These are phyloP conservation scores for Melampsora medusae DNA, from an alignment of 1,284 basidiomycete genomes.

Conservation along the genomic window DNA sequence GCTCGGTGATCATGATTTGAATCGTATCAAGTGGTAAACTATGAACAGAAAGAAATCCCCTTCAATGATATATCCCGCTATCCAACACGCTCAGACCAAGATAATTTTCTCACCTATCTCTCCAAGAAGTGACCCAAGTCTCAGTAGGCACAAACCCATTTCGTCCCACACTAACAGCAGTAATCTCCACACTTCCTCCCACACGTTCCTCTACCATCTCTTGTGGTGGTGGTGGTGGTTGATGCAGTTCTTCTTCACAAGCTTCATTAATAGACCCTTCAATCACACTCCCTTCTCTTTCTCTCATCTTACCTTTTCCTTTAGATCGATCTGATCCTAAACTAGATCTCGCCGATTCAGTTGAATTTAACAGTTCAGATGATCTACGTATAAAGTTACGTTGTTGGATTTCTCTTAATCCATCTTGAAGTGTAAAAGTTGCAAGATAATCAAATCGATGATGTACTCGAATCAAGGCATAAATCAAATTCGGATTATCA, in stretches of 20 bases:
- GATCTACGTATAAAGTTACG: too few relatives aligned
- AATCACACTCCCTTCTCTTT: too few relatives aligned
- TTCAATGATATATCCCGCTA: background rate
- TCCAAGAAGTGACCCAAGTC: conserved; percentile 43
- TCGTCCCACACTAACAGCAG: conserved; percentile 3
- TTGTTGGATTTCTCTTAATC: conserved; percentile 32
- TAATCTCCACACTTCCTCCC: background rate
- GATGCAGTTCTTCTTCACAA: too few relatives aligned
- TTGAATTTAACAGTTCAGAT: too few relatives aligned
- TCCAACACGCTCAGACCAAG: background rate
- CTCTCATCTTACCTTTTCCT: too few relatives aligned
- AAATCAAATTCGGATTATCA: conserved; percentile 41
- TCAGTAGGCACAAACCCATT: conserved; percentile 36
- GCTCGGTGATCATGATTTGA: conserved; percentile 41
- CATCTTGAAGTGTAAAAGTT: conserved; percentile 36
- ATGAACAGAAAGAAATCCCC: background rate
- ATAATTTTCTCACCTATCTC: conserved; percentile 28
- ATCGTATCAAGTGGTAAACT: conserved; percentile 43
- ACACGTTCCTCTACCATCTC: too few relatives aligned
- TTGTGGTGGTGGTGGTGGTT: too few relatives aligned
- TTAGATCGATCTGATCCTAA: too few relatives aligned
- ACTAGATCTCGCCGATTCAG: too few relatives aligned
- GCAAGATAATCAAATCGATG: conserved; percentile 29
- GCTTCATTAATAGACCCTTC: too few relatives aligned
- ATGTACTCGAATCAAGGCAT: conserved; percentile 38